Conservation (phyloP, 2,329 filamentous ascomycete genomes). For the Nectriaceae sp. region DNA sequence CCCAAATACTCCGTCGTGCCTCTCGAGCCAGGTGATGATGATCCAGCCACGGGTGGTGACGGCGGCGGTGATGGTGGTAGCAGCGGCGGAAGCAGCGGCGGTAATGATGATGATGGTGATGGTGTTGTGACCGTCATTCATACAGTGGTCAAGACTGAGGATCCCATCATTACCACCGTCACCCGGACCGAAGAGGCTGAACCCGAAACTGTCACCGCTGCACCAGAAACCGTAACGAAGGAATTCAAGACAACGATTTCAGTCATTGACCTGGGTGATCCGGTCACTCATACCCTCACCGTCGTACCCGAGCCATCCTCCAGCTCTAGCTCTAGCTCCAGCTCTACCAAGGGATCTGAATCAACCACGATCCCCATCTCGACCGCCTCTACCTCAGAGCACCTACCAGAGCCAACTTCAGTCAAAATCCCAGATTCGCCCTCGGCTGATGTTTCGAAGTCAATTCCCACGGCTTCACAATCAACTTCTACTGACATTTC, state of each 20-base stretch:
- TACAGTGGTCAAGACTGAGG: conserved; percentile 33
- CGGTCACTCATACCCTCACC: conserved; percentile 28
- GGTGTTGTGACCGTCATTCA: conserved; percentile 35
- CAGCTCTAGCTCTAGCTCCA: conserved; percentile 5
- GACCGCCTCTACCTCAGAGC: neutral
- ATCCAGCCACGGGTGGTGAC: conserved; percentile 23
- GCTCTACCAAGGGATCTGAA: neutral
- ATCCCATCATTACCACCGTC: conserved; percentile 28
- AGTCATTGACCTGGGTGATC: conserved; percentile 24
- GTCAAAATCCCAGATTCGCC: neutral
- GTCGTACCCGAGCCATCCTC: conserved; percentile 25
- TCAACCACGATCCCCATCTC: neutral
- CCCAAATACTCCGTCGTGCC: conserved; percentile 43
- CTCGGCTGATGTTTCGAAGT: neutral
- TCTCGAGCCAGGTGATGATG: conserved; percentile 35
- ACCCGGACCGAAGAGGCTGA: conserved; percentile 27
- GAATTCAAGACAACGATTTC: conserved; percentile 34
- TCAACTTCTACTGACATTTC: neutral
- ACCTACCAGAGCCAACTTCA: conserved; percentile 1
- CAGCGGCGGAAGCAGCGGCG: conserved; percentile 8
- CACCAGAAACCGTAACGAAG: conserved; percentile 29
- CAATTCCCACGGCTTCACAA: neutral
- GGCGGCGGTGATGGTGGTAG: conserved; percentile 13
- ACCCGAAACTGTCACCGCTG: conserved; percentile 31
- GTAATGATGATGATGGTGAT: conserved; percentile 17